A percentile compares a stretch with the other conserved stretches of the same genome.
Evolutionary conservation across 2,329 filamentous ascomycete genomes (phyloP).

Genomic region (Colletotrichum sp.): DNA sequence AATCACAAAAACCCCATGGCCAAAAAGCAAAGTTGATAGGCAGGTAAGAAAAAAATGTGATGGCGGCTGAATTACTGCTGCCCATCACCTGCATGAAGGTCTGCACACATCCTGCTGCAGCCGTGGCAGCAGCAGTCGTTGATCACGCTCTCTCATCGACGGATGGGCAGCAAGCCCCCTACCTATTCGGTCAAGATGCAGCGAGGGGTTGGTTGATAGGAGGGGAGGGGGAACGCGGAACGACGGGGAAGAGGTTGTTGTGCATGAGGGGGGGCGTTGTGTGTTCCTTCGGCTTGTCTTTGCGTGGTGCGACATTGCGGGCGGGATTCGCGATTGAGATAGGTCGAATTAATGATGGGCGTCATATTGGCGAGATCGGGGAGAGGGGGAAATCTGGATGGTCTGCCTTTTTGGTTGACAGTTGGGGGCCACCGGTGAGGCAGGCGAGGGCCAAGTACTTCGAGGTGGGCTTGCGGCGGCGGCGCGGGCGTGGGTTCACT

Average conservation of each 20-base stretch:
- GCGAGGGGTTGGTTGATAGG: neutral
- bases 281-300: neutral
- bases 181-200: slow-evolving; percentile 11
- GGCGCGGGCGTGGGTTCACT: neutral
- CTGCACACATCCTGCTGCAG: slow-evolving; percentile 6
- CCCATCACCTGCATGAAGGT: slow-evolving; percentile 7
- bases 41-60: neutral
- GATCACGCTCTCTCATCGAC: neutral
- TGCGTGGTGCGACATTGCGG: neutral
- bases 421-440: neutral
- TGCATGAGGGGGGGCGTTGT: neutral
- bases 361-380: neutral
- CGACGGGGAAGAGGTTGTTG: neutral
- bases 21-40: neutral
- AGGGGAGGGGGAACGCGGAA: neutral
- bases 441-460: neutral
- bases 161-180: neutral
- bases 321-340: neutral
- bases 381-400: neutral
- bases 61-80: slow-evolving; percentile 11
- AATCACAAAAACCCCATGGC: neutral
- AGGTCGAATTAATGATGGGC: neutral
- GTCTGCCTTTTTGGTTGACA: neutral
- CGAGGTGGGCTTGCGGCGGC: neutral
- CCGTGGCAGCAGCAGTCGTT: neutral